Evolutionary conservation across 2,329 filamentous ascomycete genomes (phyloP).

Genomic region (Verticillium albo-atrum): DNA sequence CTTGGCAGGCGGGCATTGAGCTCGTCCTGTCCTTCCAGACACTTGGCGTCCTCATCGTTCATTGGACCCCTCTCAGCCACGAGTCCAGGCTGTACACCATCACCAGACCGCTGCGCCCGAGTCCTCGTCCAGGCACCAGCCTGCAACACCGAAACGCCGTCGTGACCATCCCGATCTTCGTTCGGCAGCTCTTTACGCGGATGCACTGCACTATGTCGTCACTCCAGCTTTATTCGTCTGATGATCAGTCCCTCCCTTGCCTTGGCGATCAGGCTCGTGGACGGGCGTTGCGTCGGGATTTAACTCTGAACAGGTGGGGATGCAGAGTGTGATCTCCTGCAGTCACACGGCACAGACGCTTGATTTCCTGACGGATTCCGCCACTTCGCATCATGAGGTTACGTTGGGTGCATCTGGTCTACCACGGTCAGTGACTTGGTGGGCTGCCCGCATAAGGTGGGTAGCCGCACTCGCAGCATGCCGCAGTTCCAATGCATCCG

Average conservation of each 20-base stretch:
- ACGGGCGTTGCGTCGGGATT: background rate
- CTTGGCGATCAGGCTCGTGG: background rate
- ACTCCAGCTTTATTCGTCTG: background rate
- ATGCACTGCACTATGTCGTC: background rate
- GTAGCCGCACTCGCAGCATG: too few relatives aligned
- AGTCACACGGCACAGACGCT: background rate
- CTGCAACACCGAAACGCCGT: background rate
- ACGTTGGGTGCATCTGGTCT: background rate
- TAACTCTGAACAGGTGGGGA: background rate
- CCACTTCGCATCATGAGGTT: background rate
- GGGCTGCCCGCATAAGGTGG: too few relatives aligned
- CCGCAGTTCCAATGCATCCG: too few relatives aligned
- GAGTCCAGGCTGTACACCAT: background rate
- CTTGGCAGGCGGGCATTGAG: background rate
- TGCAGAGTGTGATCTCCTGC: background rate
- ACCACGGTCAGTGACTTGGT: too few relatives aligned
- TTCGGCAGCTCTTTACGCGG: background rate
- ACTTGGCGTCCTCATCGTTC: background rate
- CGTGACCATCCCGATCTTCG: background rate
- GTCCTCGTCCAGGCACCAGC: background rate
- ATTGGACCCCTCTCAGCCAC: background rate
- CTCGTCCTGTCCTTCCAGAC: background rate
- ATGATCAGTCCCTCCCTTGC: background rate
- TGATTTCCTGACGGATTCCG: background rate
- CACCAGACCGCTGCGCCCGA: background rate